Conservation (phyloP, 805 yeast genomes). For the Candida rishiriensis region DNA sequence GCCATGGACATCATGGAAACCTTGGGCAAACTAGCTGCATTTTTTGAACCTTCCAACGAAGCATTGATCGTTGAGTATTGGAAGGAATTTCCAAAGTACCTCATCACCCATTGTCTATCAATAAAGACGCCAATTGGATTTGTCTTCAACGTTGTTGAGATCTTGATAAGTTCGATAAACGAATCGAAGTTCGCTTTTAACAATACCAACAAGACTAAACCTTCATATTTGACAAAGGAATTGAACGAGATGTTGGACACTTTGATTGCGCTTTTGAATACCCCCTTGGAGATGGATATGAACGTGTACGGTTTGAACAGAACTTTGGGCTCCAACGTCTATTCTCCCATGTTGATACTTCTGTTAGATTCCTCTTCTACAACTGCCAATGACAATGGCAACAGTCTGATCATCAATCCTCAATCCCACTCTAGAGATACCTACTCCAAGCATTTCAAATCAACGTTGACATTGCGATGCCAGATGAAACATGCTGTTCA, state of each 20-base stretch:
- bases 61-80: conserved; percentile 30
- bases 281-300: conserved; percentile 41
- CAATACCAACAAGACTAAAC: conserved; percentile 15
- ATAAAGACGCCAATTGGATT: conserved; percentile 50
- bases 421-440: conserved; percentile 25
- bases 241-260: conserved; percentile 19
- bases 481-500: conserved; percentile 40
- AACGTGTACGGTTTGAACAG: conserved; percentile 52
- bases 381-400: conserved; percentile 1
- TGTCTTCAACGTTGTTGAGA: conserved; percentile 49
- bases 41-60: conserved; percentile 20
- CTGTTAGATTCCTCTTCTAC: conserved; percentile 22
- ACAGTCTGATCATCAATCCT: conserved; percentile 14
- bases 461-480: conserved; percentile 13
- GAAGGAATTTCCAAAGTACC: conserved; percentile 29
- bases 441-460: conserved; percentile 11
- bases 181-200: conserved; percentile 29
- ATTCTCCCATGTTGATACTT: conserved; percentile 37
- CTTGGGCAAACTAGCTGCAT: conserved; percentile 28
- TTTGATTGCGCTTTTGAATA: conserved; percentile 26
- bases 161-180: conserved; percentile 40
- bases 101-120: conserved; percentile 41
- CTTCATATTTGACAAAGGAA: conserved; percentile 11
- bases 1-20: conserved; percentile 55
- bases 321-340: conserved; percentile 46